Base-by-base conservation (phyloP, 495 filamentous ascomycete species). In the Daldinia childiae region DNA sequence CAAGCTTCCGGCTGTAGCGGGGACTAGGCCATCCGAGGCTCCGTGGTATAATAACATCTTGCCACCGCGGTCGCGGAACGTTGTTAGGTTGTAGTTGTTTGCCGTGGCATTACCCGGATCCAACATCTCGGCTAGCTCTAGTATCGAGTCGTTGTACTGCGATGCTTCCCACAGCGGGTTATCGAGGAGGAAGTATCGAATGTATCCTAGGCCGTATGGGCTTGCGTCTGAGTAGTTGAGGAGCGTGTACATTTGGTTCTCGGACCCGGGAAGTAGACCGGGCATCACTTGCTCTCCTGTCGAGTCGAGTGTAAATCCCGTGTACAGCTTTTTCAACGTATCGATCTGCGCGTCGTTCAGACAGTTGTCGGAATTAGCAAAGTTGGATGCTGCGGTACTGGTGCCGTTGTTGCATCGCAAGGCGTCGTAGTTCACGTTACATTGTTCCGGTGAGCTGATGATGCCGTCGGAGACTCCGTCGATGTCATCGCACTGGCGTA, bases 381-480 rank as follows among this genome's bases (percentile, higher is more conserved):
- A 68, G 62, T 69, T 2, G 55, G 67, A 64, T 34, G 43, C n/a
- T 19, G 64, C 71, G 4, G 77, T n/a, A 57, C 63, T 70, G 5
- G 76, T 74, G 38, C 71, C 61, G 15, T 32, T 56, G 30, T 26
- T 65, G 75, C 90, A 92, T 8, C 86, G 83, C 26, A 93, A 69
- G 0, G 77, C 77, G 51, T 85, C 80, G 14, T 86, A 78, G 45
- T 84, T 72, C 14, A 90, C 86, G 29, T 83, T 76, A 79, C 90
- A 93, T 15, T 83, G 77, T 41, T 82, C 79, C 0, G 90, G 88
- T 54, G 85, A 79, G 68, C 87, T 88, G 68, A 93, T 88, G 72
- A 92, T 89, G 30, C 84, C 87, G 70, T 92, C 91, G 6, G 80
- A 76, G 0, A 87, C 80, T 1, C 90, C 90, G 74, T 93, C 91